phyloP scores from a whole-genome alignment of 2,329 filamentous ascomycete species.

The Mollisiaceae sp. region DNA sequence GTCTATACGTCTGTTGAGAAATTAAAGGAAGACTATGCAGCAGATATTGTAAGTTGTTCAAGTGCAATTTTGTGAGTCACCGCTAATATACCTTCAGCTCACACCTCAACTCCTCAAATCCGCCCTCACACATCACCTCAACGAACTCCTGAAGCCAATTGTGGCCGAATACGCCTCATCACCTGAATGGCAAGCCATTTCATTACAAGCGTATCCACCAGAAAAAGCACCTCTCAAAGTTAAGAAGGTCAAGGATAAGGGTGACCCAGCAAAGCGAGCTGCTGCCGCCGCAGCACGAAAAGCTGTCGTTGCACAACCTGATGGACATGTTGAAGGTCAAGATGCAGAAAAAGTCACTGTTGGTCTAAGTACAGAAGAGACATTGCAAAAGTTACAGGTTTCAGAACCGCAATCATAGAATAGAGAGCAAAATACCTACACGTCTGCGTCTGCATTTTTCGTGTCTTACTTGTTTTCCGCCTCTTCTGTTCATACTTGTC shows the following conservation, averaged over 20 bases:
- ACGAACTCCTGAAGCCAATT: constrained; percentile 77
- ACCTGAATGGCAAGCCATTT: constrained; percentile 80
- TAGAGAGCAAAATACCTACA: constrained; percentile 26
- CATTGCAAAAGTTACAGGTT: constrained; percentile 38
- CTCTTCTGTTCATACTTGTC: too few relatives aligned
- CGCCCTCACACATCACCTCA: constrained; percentile 77
- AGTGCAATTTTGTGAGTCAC: neutral
- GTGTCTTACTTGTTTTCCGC: too few relatives aligned
- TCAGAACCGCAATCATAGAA: constrained; percentile 33
- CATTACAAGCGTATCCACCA: constrained; percentile 81
- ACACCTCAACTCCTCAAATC: constrained; percentile 88
- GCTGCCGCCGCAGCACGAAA: constrained; percentile 38
- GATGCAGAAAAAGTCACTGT: constrained; percentile 34
- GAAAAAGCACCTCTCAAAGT: constrained; percentile 71
- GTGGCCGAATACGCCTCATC: constrained; percentile 72
- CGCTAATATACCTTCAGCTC: constrained; percentile 53
- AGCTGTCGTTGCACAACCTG: constrained; percentile 35
- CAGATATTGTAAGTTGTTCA: constrained; percentile 68
- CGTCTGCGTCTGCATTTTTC: neutral
- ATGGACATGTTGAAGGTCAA: constrained; percentile 38
- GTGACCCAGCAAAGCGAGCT: constrained; percentile 41
- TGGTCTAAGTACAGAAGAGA: constrained; percentile 34
- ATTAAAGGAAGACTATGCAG: constrained; percentile 79
- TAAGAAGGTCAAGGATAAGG: constrained; percentile 63
- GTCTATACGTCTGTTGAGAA: constrained; percentile 78